Base-by-base conservation (phyloP, 1,284 basidiomycete genomes). In the Phlebopus sp. region DNA sequence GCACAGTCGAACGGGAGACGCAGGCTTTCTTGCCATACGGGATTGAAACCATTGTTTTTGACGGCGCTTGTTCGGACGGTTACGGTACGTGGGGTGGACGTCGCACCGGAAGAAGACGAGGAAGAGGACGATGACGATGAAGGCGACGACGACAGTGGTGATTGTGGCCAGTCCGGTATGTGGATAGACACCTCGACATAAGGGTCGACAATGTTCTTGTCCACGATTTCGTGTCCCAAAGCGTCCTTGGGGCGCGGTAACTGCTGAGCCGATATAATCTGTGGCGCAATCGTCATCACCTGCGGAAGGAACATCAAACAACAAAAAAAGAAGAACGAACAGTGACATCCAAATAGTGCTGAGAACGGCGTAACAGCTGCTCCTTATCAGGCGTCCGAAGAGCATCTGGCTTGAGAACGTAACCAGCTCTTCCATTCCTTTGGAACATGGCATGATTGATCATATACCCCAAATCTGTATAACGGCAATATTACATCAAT, bases 401-500 rank as follows among this genome's bases (percentile, higher is more conserved):
- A 0, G 86, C 84, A 3, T 74, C 72, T 1, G 96, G 97, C 66
- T 98, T 98, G 37, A 97, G 78, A 5, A 98, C 86, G 62, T 93
- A 98, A 1, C 97, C 96, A 10, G 81, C 79, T 14, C 83, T 78
- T 4, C 87, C 90, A 56, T 95, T 94, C 6, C 89, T 78, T 56
- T 86, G 82, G 67, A 99, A 99, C 89, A 99, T 91, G 8, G 94
- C 90, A 58, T 90, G 84, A 60, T 97, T 98, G 63, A 97, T 87
- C 74, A 89, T 86, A 60, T 89, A 90, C 7, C 90, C 92, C 43
- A 90, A 62, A 66, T 96, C 92, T 92, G 60, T 18, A 45, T 46
- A 11, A 30, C 23, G 49, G n/a, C 25, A 30, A 52, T 10, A 31
- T 44, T 13, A 5, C 15, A 50, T 25, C 47, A 48, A 15, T 7